phyloP scores from a whole-genome alignment of 106 monocot species.

The Apostasia ramifera region DNA sequence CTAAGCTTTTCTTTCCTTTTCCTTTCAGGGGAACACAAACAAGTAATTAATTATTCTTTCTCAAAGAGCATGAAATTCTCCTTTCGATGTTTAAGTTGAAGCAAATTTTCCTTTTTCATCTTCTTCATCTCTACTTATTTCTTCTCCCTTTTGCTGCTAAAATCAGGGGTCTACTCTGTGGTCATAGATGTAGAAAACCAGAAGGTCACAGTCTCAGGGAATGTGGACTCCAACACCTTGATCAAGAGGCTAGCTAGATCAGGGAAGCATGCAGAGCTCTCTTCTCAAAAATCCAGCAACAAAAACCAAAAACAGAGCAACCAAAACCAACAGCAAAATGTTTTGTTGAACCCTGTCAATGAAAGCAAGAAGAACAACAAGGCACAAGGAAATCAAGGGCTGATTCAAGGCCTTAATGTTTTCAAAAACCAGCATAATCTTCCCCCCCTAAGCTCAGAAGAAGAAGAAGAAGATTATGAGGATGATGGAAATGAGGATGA shows the following conservation, averaged over 20 bases:
- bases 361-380: background rate
- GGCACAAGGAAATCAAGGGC: constrained; percentile 27
- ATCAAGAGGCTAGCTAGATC: constrained; percentile 62
- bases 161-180: constrained; percentile 76
- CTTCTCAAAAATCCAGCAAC: constrained; percentile 35
- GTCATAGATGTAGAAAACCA: constrained; percentile 67
- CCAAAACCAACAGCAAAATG: too few relatives aligned
- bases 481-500: constrained; percentile 19
- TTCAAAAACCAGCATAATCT: constrained; percentile 33
- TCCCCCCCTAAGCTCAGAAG: constrained; percentile 37
- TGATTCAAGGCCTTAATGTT: constrained; percentile 54
- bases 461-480: constrained; percentile 26
- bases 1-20: too few relatives aligned
- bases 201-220: constrained; percentile 80
- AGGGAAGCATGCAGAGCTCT: constrained; percentile 83
- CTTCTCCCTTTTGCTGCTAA: background rate
- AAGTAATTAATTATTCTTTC: too few relatives aligned
- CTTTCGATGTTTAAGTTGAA: too few relatives aligned
- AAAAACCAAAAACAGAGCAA: constrained; percentile 15
- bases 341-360: background rate
- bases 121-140: background rate
- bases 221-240: constrained; percentile 56
- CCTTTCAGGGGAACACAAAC: too few relatives aligned
- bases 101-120: too few relatives aligned
- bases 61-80: too few relatives aligned